Conservation (phyloP, 2,329 filamentous ascomycete species). For the Exophiala phaeomuriformis region DNA sequence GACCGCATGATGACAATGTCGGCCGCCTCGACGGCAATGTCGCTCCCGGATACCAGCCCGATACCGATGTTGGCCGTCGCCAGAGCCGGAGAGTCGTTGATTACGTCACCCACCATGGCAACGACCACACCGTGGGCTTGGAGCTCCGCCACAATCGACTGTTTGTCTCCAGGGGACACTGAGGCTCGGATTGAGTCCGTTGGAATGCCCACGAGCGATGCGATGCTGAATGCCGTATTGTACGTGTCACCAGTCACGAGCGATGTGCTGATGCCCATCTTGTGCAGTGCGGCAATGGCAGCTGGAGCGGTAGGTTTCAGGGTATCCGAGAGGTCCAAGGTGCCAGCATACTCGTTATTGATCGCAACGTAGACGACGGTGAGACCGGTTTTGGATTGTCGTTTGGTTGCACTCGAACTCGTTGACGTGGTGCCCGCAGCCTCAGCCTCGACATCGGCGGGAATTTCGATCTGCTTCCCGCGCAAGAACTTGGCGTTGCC, state of each 20-base stretch:
- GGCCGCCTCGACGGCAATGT: conserved; percentile 95
- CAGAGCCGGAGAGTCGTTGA: conserved; percentile 94
- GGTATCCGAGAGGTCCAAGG: conserved; percentile 77
- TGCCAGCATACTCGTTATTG: conserved; percentile 70
- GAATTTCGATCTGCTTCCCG: conserved; percentile 56
- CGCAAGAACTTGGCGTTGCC: conserved; percentile 74
- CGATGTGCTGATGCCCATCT: conserved; percentile 77
- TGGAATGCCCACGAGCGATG: conserved; percentile 71
- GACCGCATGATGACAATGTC: conserved; percentile 93
- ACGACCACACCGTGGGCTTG: conserved; percentile 69
- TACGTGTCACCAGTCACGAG: conserved; percentile 92
- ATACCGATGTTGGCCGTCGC: conserved; percentile 91
- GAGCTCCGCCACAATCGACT: conserved; percentile 69
- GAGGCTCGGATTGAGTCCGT: conserved; percentile 70
- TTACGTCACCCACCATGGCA: conserved; percentile 96
- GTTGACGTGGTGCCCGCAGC: conserved; percentile 28
- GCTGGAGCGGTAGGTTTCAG: conserved; percentile 82
- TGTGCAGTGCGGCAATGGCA: conserved; percentile 70
- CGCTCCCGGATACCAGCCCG: conserved; percentile 83
- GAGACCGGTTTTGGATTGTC: conserved; percentile 53
- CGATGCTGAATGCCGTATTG: conserved; percentile 76
- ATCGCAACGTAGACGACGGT: conserved; percentile 91
- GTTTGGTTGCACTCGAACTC: conserved; percentile 23
- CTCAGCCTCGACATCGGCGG: conserved; percentile 36
- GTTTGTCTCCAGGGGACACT: conserved; percentile 87